phyloP scores from a whole-genome alignment of 176 grass and related monocot genomes.

The Triticum timopheevii region DNA sequence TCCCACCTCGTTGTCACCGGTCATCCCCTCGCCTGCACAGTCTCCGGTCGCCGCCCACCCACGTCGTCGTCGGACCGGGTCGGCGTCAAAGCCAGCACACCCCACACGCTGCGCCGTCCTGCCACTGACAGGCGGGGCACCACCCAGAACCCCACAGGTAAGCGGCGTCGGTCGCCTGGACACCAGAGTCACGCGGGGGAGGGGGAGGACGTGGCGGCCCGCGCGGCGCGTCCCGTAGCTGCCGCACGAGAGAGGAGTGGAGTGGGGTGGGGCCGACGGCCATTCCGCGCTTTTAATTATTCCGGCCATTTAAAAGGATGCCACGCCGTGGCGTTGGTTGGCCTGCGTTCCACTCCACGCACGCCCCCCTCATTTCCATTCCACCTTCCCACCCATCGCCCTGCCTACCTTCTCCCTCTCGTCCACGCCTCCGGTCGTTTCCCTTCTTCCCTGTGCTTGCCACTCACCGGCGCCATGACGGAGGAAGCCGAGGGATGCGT shows the following conservation, averaged over 20 bases:
- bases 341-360: neutral
- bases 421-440: neutral
- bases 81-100: neutral
- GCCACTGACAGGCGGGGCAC: neutral
- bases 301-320: slow-evolving; percentile 43
- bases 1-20: neutral
- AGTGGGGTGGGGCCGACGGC: neutral
- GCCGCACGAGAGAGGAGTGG: neutral
- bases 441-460: too few species aligned
- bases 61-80: neutral
- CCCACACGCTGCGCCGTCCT: too few species aligned
- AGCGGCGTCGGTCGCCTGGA: neutral
- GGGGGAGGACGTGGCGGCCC: neutral
- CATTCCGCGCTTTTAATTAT: slow-evolving; percentile 30
- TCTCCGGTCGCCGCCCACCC: neutral
- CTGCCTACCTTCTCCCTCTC: neutral
- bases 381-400: slow-evolving; percentile 17
- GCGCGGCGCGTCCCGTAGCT: slow-evolving; percentile 22
- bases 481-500: neutral
- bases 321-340: slow-evolving; percentile 35
- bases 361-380: slow-evolving; percentile 38
- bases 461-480: neutral
- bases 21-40: neutral
- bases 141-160: fast-evolving
- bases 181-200: neutral